Evolutionary conservation across 2,329 filamentous ascomycete genomes (phyloP), one percentile per base, ranked within the genome.

Genomic region (Parascedosporium putredinis): DNA sequence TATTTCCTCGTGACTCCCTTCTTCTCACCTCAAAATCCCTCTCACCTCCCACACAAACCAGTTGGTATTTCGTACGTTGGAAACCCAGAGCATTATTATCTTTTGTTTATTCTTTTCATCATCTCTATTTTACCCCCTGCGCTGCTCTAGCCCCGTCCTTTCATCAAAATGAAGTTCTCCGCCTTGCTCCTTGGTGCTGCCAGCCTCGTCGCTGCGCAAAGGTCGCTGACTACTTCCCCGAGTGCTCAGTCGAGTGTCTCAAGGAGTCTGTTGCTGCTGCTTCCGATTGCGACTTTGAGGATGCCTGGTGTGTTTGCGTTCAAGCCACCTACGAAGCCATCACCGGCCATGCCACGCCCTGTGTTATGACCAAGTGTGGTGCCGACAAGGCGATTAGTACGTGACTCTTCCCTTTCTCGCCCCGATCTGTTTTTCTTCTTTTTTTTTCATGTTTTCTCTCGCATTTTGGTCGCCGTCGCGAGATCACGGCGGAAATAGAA

Each of bases 191-290:
- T 62, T 54, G 47, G 65, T 50, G 57, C 60, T 57, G 58, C 67
- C 54, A 62, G 61, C 55, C 58, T 63, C 51, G 55, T 62, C 49
- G 67, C 57, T 42, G 54, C 56, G 45, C 63, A 67, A 55, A 57
- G 51, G 55, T 52, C 47, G 44, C 23, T 40, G 64, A 67, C 52
- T 60, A 66, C 54, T 60, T 69, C 50, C 68, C 68, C 56, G 47
- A 52, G 50, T 71, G 68, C 56, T 66, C 68, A 31, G 40, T 61
- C n/a, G 48, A 59, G 34, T 70, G 67, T 59, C 58, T 71, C 31
- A 55, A 59, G 55, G 50, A 58, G 2, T 59, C 64, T 52, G 58
- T 67, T 55, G 47, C 45, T 29, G 53, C 54, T 50, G 53, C 60
- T 53, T 65, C 64, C 52, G 50, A 38, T 43, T 70, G 67, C 58